Evolutionary conservation across 2,329 filamentous ascomycete species (phyloP), one percentile per base, ranked within the genome.

Genomic region (Raffaelea arxii): DNA sequence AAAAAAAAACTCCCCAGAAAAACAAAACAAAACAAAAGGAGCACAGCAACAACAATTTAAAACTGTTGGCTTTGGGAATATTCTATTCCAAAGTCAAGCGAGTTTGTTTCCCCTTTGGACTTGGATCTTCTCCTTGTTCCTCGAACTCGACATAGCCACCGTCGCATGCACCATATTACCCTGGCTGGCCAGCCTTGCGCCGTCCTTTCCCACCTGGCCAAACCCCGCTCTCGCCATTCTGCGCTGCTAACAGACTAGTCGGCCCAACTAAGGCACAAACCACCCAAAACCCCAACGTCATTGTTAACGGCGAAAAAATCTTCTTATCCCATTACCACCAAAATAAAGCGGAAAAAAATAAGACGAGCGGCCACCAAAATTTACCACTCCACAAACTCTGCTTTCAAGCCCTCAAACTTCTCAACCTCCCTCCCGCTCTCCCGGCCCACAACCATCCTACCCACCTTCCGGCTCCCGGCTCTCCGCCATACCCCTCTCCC

Each of bases 271-370:
- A 23, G 36, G 18, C 21, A 40, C 35, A 35, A 36, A 10, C 23
- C 43, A 37, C 45, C 47, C 32, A 51, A 41, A 41, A 18, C 36
- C 30, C 46, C 41, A 53, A 51, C 51, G 51, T 53, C 49, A 51
- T 53, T 53, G 49, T 44, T 50, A 51, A 47, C 46, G 39, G 30
- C 46, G 41, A 37, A 50, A 50, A 53, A 46, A 44, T 51, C 46
- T 49, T 46, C 46, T 38, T 37, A 22, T 24, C 21, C 27, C 38
- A 18, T 18, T 30, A 16, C 47, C 43, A 45, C 48, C 44, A 49
- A 49, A 46, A 25, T n/a, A 40, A 40, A 39, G 39, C 25, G 22
- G 22, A 42, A 50, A 47, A 47, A 46, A 46, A 39, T 23, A 35
- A 24, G 32, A 45, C 48, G 41, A 49, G 32, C 22, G 30, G 39